Evolutionary conservation across 148 eudicot genomes (phyloP), one percentile per base, ranked within the genome.

Genomic region (Chenopodium quinoa): DNA sequence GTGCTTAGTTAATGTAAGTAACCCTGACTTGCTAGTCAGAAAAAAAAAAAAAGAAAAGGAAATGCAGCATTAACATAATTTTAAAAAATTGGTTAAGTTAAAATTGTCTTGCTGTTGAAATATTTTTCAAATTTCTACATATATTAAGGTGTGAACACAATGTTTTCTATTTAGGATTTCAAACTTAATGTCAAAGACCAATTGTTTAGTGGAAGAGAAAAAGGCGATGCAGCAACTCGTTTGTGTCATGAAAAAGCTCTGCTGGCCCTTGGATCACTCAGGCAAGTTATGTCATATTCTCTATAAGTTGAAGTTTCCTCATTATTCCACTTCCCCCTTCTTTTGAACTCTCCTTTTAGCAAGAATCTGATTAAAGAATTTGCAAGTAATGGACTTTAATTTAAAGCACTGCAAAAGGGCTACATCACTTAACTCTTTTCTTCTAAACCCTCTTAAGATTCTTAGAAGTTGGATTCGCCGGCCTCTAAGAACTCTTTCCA

Each of bases 361-460:
- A 81, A 79, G 77, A 80, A 80, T 65, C 76, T 67, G 64, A 80
- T 76, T 66, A 78, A 88, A 83, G 78, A 80, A 70, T 66, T 25
- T 54, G 62, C 65, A 84, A 58, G 79, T 60, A 85, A 82, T 81
- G 60, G 29, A 23, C 80, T 68, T 82, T 85, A 78, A 79, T 20
- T 11, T 64, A 79, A 86, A 83, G 87, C 88, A 86, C 75, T 37
- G 50, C 73, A 79, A 80, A 87, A 84, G 84, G 85, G 66, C 62
- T 71, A 76, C 83, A 73, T 87, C 78, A 72, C 75, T 81, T 12
- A 74, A 20, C 69, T 71, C 75, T 78, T 83, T 83, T 78, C 40
- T 44, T 69, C 75, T 85, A 76, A 13, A 76, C 52, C 73, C 77
- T 73, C 77, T 82, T 48, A 66, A 83, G 69, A 84, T 85, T 83